Conservation (phyloP, 768 basidiomycete genomes). For the Piloderma croceum region DNA sequence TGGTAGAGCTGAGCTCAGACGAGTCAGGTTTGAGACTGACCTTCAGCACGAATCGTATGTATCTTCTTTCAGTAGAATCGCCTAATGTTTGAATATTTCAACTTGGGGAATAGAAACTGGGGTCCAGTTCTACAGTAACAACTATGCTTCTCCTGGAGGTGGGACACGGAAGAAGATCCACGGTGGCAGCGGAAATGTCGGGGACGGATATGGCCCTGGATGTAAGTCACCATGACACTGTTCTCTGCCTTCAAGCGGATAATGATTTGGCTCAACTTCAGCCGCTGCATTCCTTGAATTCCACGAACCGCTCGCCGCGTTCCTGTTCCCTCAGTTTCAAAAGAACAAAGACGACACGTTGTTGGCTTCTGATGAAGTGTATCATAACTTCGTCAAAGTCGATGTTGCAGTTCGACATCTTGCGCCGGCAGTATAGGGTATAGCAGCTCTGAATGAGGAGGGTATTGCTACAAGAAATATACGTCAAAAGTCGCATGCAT, state of each 20-base stretch:
- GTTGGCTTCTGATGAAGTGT: conserved; percentile 64
- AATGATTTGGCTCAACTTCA: conserved; percentile 18
- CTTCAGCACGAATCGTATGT: conserved; percentile 70
- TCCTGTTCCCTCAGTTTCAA: conserved; percentile 52
- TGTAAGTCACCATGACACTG: conserved; percentile 34
- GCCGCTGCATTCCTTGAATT: conserved; percentile 66
- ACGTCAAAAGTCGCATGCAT: too few relatives aligned
- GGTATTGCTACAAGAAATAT: too few relatives aligned
- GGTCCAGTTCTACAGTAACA: conserved; percentile 71
- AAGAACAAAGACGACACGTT: conserved; percentile 55
- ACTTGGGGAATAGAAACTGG: conserved; percentile 60
- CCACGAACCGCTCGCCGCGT: conserved; percentile 66
- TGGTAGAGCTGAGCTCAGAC: conserved; percentile 49
- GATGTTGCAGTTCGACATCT: too few relatives aligned
- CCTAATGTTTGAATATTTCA: too few relatives aligned
- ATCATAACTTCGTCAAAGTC: conserved; percentile 63
- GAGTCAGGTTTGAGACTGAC: conserved; percentile 54
- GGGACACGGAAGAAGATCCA: conserved; percentile 59
- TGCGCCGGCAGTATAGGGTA: too few relatives aligned
- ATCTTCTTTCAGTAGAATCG: too few relatives aligned
- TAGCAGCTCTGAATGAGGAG: too few relatives aligned
- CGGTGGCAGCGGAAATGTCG: conserved; percentile 61
- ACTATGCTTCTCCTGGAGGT: conserved; percentile 42
- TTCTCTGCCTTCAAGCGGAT: neutral
- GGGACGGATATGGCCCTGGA: conserved; percentile 54